These are phyloP conservation scores for Hymenoscyphus salicellus DNA, from an alignment of 2,329 filamentous ascomycete species.

Conservation along the genomic window DNA sequence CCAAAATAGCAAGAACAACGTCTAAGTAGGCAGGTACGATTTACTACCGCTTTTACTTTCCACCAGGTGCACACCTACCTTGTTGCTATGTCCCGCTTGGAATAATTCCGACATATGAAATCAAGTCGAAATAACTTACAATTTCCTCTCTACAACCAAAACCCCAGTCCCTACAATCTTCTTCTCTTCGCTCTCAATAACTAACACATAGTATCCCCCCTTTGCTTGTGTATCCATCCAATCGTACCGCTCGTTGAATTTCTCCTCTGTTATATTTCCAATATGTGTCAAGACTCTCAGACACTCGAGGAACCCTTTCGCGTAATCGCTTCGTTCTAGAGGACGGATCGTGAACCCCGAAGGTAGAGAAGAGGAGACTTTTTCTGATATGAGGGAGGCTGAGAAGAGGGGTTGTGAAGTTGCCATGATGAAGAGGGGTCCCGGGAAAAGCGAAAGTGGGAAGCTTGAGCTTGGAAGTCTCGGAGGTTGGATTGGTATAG, in stretches of 20 bases:
- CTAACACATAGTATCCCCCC: conserved; percentile 76
- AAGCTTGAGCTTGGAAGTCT: too few relatives aligned
- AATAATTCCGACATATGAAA: neutral
- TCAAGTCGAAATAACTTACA: conserved; percentile 51
- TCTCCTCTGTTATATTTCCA: conserved; percentile 71
- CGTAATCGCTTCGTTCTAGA: conserved; percentile 65
- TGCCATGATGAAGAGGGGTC: neutral
- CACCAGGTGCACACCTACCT: too few relatives aligned
- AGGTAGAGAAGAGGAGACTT: conserved; percentile 68
- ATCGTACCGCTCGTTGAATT: conserved; percentile 70
- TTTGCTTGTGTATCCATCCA: conserved; percentile 52
- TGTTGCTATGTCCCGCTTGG: too few relatives aligned
- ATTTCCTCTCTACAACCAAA: conserved; percentile 89
- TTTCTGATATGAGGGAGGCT: conserved; percentile 69
- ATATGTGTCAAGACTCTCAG: conserved; percentile 86
- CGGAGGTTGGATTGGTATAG: neutral
- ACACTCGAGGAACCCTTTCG: conserved; percentile 80
- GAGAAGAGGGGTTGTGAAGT: conserved; percentile 60
- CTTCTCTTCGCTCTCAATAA: conserved; percentile 67
- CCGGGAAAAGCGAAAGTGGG: neutral
- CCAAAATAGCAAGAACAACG: too few relatives aligned
- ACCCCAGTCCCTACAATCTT: conserved; percentile 80
- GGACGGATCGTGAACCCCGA: conserved; percentile 78
- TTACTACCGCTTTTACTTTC: neutral
- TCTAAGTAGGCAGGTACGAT: too few relatives aligned